Evolutionary conservation across 2,329 filamentous ascomycete genomes (phyloP).

Genomic region (Botryotinia calthae): DNA sequence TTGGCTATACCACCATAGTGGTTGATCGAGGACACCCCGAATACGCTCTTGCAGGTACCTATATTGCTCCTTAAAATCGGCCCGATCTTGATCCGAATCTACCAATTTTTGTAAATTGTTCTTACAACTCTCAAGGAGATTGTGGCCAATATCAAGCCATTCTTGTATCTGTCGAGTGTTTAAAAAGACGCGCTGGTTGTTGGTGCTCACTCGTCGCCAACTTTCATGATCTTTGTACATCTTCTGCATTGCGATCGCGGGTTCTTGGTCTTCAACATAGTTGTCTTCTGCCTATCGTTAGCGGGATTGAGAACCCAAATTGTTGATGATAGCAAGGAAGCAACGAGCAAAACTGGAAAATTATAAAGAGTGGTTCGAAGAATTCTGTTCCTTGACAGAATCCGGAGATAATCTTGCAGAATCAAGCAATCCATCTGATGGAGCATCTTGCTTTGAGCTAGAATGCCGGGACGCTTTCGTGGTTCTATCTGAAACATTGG

Average conservation of each 20-base stretch:
- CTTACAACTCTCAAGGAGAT: not conserved
- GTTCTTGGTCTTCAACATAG: not conserved
- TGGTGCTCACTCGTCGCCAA: not conserved
- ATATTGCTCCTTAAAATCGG: not conserved
- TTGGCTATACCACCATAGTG: not conserved
- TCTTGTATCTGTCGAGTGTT: not conserved
- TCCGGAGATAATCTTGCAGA: not conserved
- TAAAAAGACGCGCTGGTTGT: not conserved
- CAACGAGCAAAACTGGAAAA: not conserved
- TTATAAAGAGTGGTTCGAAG: not conserved
- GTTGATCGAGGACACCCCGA: not conserved
- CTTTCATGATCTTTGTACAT: not conserved
- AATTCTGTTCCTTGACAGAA: conserved; percentile 18
- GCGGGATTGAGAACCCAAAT: not conserved
- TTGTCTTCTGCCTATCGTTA: conserved; percentile 10
- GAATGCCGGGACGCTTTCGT: not conserved
- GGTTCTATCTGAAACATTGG: not conserved
- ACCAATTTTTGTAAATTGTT: not conserved
- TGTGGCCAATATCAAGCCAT: not conserved
- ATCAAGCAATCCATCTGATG: not conserved
- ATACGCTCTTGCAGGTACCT: not conserved
- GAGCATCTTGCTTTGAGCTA: not conserved
- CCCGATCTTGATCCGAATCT: not conserved
- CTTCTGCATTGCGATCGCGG: not conserved
- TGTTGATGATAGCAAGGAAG: not conserved